Conservation (phyloP, 2,329 filamentous ascomycete species). For the Bretziella fagacearum region DNA sequence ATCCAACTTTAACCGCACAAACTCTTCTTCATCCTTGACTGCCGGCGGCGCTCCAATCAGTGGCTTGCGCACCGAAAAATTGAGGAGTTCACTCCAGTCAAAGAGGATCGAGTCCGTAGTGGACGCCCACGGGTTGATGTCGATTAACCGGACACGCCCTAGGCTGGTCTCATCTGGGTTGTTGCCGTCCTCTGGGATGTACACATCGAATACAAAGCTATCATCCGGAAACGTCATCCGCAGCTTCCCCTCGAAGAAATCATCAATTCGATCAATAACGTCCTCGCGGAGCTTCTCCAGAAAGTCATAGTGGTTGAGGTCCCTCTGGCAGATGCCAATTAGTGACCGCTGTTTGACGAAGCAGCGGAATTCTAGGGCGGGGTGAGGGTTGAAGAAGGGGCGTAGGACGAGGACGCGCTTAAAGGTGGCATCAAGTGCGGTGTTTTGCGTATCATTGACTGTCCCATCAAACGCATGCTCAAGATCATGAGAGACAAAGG, state of each 20-base stretch:
- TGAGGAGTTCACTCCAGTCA: conserved; percentile 73
- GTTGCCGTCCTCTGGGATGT: conserved; percentile 52
- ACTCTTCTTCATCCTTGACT: conserved; percentile 24
- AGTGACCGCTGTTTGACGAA: conserved; percentile 75
- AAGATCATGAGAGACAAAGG: conserved; percentile 86
- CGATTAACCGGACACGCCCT: conserved; percentile 66
- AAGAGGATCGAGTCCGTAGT: conserved; percentile 81
- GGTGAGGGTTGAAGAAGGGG: conserved; percentile 76
- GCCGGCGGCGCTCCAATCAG: conserved; percentile 32
- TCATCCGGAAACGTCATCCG: conserved; percentile 66
- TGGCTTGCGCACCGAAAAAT: conserved; percentile 44
- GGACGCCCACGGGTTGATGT: conserved; percentile 88
- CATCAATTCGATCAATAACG: conserved; percentile 49
- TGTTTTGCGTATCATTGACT: conserved; percentile 24
- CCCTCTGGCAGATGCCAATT: conserved; percentile 72
- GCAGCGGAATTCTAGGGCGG: conserved; percentile 84
- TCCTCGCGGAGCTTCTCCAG: conserved; percentile 45
- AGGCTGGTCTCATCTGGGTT: conserved; percentile 36
- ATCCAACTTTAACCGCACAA: conserved; percentile 17
- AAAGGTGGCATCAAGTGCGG: conserved; percentile 30
- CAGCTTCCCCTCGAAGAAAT: conserved; percentile 62
- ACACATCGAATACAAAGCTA: conserved; percentile 81
- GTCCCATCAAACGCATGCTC: conserved; percentile 78
- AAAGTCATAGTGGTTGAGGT: conserved; percentile 82
- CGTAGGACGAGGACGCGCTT: conserved; percentile 69